These are phyloP conservation scores for Cyberlindnera subsufficiens DNA, from an alignment of 805 yeast genomes.

Conservation along the genomic window DNA sequence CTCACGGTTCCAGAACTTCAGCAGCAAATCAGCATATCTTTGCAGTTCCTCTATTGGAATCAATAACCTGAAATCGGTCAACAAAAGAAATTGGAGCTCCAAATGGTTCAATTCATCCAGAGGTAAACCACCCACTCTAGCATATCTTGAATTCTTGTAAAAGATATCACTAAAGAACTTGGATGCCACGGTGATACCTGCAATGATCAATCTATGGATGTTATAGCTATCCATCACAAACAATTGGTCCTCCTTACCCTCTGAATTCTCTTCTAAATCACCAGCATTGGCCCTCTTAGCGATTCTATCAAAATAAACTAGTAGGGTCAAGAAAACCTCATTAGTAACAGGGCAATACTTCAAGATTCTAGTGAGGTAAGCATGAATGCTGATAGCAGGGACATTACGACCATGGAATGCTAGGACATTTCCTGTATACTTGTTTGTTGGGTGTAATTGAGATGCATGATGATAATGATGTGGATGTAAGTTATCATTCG, in stretches of 20 bases:
- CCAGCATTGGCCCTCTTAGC: slow-evolving; percentile 72
- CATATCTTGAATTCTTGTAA: slow-evolving; percentile 90
- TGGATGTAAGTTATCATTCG: slow-evolving; percentile 80
- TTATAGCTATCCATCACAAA: slow-evolving; percentile 96
- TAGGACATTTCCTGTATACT: slow-evolving; percentile 61
- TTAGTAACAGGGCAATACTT: slow-evolving; percentile 98
- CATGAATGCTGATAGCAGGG: slow-evolving; percentile 90
- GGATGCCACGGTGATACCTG: slow-evolving; percentile 93
- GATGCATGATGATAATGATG: slow-evolving; percentile 29
- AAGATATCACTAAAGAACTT: slow-evolving; percentile 93
- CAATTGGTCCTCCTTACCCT: slow-evolving; percentile 42
- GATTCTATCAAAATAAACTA: slow-evolving; percentile 92
- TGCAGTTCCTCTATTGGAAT: slow-evolving; percentile 88
- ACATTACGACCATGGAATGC: slow-evolving; percentile 95
- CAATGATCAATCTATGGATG: slow-evolving; percentile 87
- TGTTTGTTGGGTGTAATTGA: slow-evolving; percentile 29
- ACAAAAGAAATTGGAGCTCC: slow-evolving; percentile 80
- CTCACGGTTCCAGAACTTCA: slow-evolving; percentile 80
- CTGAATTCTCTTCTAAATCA: slow-evolving; percentile 21
- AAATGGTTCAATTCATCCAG: slow-evolving; percentile 87
- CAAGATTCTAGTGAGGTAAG: slow-evolving; percentile 82
- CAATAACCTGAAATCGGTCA: slow-evolving; percentile 82
- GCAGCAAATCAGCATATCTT: slow-evolving; percentile 78
- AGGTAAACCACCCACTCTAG: slow-evolving; percentile 93
- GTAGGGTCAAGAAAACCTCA: slow-evolving; percentile 83